Base-by-base conservation (phyloP, 2,329 filamentous ascomycete genomes). In the Xylariaceae sp. region DNA sequence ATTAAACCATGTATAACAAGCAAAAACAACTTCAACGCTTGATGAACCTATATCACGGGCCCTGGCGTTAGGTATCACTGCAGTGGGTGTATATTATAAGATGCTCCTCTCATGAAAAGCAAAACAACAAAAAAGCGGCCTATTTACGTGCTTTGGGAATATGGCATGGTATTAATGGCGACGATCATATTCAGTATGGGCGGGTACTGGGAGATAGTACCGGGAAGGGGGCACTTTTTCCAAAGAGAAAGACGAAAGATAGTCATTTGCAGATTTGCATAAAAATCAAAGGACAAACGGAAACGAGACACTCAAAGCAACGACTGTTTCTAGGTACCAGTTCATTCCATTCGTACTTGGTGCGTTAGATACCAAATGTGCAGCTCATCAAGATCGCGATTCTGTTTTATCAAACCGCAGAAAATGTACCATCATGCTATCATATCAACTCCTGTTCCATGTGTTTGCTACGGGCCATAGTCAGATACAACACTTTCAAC, bases 101-200 rank as follows among this genome's bases (percentile, higher is more conserved):
- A 68, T 67, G 66, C 69, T 70, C 68, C 68, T 67, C 68, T 71
- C 69, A 69, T 57, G 67, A 70, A 68, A 67, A 67, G 23, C 23
- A 30, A 42, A 42, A 42, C 8, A 42, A 42, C 64, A 61, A 59
- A 63, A 62, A 47, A 39, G 55, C 55, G 63, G 63, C 62, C 57
- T 55, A 59, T 66, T 45, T 55, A 51, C 60, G 55, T 55, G 57
- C 59, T 66, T 60, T 39, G 23, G 23, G 23, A 30, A 44, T 45
- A 59, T 39, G 44, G 51, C 54, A 62, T 53, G 39, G 48, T 57
- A 30, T 54, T 13, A 45, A 34, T 18, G 56, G 42, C 42, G 37
- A 17, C 35, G 56, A 53, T 57, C 35, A 15, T 49, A 9, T 39
- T 18, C 17, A 51, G 45, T 54, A 57, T 61, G 42, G 39, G 53